These are phyloP conservation scores for Angomonas deanei DNA, from an alignment of 208 protist species.

Conservation along the genomic window DNA sequence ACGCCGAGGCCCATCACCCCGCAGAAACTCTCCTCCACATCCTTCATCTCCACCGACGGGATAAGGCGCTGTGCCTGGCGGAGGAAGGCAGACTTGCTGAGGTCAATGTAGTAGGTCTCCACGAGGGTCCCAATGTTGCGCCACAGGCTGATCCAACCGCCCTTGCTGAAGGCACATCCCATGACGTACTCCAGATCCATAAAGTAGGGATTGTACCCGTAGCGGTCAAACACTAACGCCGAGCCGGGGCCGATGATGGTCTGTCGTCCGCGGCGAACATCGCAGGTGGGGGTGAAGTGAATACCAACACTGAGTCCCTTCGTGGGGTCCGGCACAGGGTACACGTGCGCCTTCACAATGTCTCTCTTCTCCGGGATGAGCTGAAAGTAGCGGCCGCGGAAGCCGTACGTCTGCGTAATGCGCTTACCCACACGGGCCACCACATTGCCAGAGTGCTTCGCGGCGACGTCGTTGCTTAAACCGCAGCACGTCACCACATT, in stretches of 20 bases:
- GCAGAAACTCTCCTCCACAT: conserved; percentile 70
- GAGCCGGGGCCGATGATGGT: conserved; percentile 82
- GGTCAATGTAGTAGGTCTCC: conserved; percentile 62
- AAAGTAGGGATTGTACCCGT: conserved; percentile 81
- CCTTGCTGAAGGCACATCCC: conserved; percentile 59
- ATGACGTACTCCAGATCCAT: conserved; percentile 70
- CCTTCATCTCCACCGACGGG: conserved; percentile 47
- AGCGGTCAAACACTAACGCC: conserved; percentile 57
- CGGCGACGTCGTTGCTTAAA: conserved; percentile 70
- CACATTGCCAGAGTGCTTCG: conserved; percentile 41
- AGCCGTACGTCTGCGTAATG: conserved; percentile 66
- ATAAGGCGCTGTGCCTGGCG: conserved; percentile 64
- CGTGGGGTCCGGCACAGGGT: conserved; percentile 50
- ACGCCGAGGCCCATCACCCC: conserved; percentile 74
- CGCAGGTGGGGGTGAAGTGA: conserved; percentile 81
- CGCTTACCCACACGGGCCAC: conserved; percentile 42
- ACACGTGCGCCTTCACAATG: conserved; percentile 72
- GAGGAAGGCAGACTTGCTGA: conserved; percentile 53
- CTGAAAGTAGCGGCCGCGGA: conserved; percentile 83
- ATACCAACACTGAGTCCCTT: conserved; percentile 74
- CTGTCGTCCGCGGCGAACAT: conserved; percentile 62
- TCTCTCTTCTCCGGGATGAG: conserved; percentile 42
- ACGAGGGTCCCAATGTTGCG: conserved; percentile 48
- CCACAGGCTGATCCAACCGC: conserved; percentile 59
- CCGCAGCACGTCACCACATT: conserved; percentile 86